Percentiles rank a stretch among this genome's conserved stretches.
Conservation (phyloP, 768 basidiomycete genomes). For the Melanogaster broomeanus region DNA sequence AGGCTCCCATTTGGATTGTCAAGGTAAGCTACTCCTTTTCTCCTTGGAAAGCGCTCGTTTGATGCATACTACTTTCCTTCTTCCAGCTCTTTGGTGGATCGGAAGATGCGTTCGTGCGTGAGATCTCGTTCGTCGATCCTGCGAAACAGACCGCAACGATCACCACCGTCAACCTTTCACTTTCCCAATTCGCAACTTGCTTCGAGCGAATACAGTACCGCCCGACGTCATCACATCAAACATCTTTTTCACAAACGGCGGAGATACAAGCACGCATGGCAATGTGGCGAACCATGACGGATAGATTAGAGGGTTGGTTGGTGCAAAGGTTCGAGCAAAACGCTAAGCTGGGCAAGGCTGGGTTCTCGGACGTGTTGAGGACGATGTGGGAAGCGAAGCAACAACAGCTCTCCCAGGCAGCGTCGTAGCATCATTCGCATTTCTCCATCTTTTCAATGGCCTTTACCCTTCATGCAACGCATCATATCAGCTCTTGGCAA, state of each 20-base stretch:
- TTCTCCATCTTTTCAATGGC: conserved; percentile 8
- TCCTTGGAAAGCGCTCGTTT: conserved; percentile 6
- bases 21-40: conserved; percentile 59
- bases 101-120: conserved; percentile 92
- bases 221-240: conserved; percentile 63
- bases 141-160: conserved; percentile 76
- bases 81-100: conserved; percentile 85
- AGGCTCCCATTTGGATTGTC: conserved; percentile 88
- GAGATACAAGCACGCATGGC: conserved; percentile 84
- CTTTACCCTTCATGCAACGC: conserved; percentile 3
- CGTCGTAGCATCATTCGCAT: conserved; percentile 23
- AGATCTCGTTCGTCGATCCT: conserved; percentile 93
- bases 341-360: conserved; percentile 84
- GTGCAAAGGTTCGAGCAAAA: conserved; percentile 91
- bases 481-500: conserved; percentile 22
- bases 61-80: background rate
- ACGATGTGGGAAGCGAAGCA: conserved; percentile 77
- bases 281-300: conserved; percentile 79
- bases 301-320: conserved; percentile 83
- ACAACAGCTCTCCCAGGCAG: conserved; percentile 34
- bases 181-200: conserved; percentile 94
- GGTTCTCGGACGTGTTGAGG: conserved; percentile 86
- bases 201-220: conserved; percentile 88
- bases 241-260: conserved; percentile 86
- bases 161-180: conserved; percentile 89